Base-by-base conservation (phyloP, 1,139 yeast species). In the Pichia sp. region DNA sequence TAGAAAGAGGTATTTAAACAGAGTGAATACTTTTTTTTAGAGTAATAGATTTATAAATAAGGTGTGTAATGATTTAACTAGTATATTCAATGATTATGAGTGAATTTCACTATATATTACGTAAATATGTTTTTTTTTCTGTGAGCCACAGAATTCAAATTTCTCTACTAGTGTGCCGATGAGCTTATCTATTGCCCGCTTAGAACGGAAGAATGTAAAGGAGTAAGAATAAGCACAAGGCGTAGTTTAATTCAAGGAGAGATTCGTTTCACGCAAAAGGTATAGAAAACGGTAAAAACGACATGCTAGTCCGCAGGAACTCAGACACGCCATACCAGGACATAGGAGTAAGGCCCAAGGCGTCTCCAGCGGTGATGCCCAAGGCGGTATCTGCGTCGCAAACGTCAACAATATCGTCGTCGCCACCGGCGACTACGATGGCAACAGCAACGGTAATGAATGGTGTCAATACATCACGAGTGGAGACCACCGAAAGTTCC, bases 1-100 rank as follows among this genome's bases (percentile, higher is more conserved):
- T 20, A 61, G 62, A 51, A 40, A 52, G 2, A 61, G 50, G 42
- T 67, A 65, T 49, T 45, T 66, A 5, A 44, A 51, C 12, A 62
- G 61, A 27, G 67, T 68, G 1, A 55, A 49, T 31, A 62, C 62
- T 20, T 63, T 64, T 29, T 67, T 67, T 38, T 67, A 56, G 58
- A 36, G 14, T 46, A 27, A 27, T 29, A 31, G 17, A 47, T 36
- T 33, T 34, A 16, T 47, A 27, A 24, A 16, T 14, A 20, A 20
- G 9, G 10, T 16, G 16, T 36, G 16, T 36, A 36, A 36, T 36
- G 40, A 36, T 36, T 36, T 36, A 10, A 14, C 6, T 36, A 36
- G 40, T 36, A 4, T 47, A 31, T 31, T 41, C 40, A 24, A 14
- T 16, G 44, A 27, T 42, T 20, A 43, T 36, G 6, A 36, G 16